Conservation (phyloP, 495 filamentous ascomycete species). For the Neurospora africana region DNA sequence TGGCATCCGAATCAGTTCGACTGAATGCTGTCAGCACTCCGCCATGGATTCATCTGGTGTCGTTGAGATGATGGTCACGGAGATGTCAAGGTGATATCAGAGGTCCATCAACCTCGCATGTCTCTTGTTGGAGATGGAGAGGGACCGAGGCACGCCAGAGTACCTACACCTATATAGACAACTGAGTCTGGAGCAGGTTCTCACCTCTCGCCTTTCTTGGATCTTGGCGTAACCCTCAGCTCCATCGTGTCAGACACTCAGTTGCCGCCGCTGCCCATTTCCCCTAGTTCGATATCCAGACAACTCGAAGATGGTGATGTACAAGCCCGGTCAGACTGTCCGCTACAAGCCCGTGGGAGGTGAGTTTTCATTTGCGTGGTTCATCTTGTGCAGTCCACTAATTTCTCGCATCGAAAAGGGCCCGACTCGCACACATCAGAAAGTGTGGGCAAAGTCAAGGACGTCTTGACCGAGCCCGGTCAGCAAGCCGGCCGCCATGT, state of each 20-base stretch:
- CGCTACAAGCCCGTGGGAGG: slow-evolving; percentile 35
- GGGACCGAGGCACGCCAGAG: not conserved
- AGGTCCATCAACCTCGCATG: not conserved
- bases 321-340: slow-evolving; percentile 22
- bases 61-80: not conserved
- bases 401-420: slow-evolving; percentile 10
- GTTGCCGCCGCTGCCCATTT: not conserved
- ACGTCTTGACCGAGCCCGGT: slow-evolving; percentile 30
- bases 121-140: not conserved
- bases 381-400: not conserved
- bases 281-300: not conserved
- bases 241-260: not conserved
- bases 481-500: slow-evolving; percentile 31
- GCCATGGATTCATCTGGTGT: not conserved
- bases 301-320: slow-evolving; percentile 3
- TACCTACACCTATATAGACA: not conserved
- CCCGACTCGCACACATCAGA: slow-evolving; percentile 30
- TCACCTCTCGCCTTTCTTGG: not conserved
- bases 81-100: not conserved
- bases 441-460: slow-evolving; percentile 27
- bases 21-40: not conserved
- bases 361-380: not conserved
- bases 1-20: not conserved
- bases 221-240: not conserved
- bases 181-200: not conserved